Conservation (phyloP, 805 yeast species). For the Monosporozyma servazzii region DNA sequence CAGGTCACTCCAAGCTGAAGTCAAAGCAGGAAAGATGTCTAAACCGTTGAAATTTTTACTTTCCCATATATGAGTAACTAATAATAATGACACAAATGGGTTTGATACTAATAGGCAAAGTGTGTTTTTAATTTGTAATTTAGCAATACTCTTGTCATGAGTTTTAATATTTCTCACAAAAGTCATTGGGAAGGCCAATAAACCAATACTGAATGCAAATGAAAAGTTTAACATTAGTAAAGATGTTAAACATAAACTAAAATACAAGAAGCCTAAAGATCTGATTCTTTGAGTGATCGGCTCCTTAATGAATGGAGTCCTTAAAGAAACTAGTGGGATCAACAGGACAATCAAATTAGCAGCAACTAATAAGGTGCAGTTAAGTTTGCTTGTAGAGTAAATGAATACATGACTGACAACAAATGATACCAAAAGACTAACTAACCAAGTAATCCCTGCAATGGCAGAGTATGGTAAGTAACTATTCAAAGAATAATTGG, state of each 20-base stretch:
- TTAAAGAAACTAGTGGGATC: slow-evolving; percentile 12
- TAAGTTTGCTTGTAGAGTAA: slow-evolving; percentile 8
- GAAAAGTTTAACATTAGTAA: slow-evolving; percentile 78
- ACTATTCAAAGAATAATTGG: slow-evolving; percentile 10
- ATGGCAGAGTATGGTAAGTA: slow-evolving; percentile 12
- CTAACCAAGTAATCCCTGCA: slow-evolving; percentile 21
- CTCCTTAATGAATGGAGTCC: slow-evolving; percentile 9
- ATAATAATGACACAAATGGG: slow-evolving; percentile 39
- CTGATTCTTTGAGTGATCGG: slow-evolving; percentile 29
- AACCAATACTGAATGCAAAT: slow-evolving; percentile 61
- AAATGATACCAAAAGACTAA: slow-evolving; percentile 26
- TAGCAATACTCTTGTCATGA: slow-evolving; percentile 2
- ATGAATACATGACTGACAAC: slow-evolving; percentile 16
- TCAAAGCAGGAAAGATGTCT: slow-evolving; percentile 40
- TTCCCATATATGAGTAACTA: slow-evolving; percentile 25
- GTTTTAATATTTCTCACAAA: slow-evolving; percentile 32
- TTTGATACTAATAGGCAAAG: slow-evolving; percentile 38
- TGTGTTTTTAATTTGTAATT: slow-evolving; percentile 19
- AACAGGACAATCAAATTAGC: slow-evolving; percentile 11
- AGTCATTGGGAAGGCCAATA: slow-evolving; percentile 67
- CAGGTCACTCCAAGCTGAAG: slow-evolving; percentile 56
- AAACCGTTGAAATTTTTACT: slow-evolving; percentile 29
- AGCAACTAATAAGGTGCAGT: slow-evolving; percentile 8
- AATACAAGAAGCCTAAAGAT: slow-evolving; percentile 44
- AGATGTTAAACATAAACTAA: slow-evolving; percentile 63